Percentiles rank a stretch among this genome's conserved stretches.
These are phyloP conservation scores for Eimeria praecox DNA, from an alignment of 169 alveolate genomes.

Conservation along the genomic window DNA sequence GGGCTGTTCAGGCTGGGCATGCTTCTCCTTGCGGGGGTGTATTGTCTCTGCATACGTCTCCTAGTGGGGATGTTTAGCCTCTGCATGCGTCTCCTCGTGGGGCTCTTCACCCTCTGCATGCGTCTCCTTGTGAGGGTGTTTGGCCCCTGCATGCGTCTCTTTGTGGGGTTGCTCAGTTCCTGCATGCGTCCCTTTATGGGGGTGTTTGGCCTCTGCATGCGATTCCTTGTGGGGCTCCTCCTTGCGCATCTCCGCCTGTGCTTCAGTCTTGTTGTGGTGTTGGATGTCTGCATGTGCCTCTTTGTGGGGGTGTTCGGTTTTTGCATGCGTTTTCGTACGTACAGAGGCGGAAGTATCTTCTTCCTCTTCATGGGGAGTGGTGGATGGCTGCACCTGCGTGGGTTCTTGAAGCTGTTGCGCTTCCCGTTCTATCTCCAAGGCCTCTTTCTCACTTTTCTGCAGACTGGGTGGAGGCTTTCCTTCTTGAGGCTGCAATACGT, in stretches of 20 bases:
- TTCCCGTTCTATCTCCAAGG: neutral
- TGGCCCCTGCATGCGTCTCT: neutral
- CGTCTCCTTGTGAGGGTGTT: neutral
- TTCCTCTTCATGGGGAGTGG: conserved; percentile 30
- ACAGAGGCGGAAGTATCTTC: too few relatives aligned
- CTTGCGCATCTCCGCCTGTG: neutral
- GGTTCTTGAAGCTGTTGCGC: neutral
- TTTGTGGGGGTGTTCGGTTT: neutral
- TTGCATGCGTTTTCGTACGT: too few relatives aligned
- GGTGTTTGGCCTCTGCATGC: neutral
- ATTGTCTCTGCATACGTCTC: neutral
- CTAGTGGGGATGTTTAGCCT: neutral
- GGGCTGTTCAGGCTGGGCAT: neutral
- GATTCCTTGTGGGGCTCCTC: neutral
- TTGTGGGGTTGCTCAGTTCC: neutral
- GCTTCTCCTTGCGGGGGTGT: too few relatives aligned
- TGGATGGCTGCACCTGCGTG: neutral
- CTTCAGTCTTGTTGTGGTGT: neutral
- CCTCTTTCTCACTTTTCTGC: neutral
- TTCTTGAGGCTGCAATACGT: neutral
- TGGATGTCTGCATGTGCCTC: neutral
- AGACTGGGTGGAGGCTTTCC: neutral
- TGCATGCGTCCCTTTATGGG: neutral
- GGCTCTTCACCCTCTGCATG: neutral
- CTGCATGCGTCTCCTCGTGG: neutral